Conservation (phyloP, 2,329 filamentous ascomycete genomes). For the Hymenotorrendiella dingleyae region DNA sequence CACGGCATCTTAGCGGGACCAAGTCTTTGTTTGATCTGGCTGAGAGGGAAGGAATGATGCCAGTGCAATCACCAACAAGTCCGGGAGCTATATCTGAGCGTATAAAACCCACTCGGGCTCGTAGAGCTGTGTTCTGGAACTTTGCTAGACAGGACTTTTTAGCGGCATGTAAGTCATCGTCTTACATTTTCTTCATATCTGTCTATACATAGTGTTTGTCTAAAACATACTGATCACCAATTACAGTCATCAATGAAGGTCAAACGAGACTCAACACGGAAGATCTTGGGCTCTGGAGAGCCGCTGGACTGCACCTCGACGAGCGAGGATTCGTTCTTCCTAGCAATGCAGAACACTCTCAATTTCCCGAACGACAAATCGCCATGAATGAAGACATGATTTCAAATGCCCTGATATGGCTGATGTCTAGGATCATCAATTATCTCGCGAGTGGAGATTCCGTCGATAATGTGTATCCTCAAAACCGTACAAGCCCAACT, state of each 20-base stretch:
- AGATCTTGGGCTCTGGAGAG: conserved; percentile 57
- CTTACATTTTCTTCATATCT: background rate
- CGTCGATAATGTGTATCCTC: conserved; percentile 32
- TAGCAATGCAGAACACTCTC: conserved; percentile 35
- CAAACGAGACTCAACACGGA: conserved; percentile 56
- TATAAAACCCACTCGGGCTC: conserved; percentile 44
- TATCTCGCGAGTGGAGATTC: conserved; percentile 54
- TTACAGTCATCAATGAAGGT: conserved; percentile 50
- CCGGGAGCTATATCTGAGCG: conserved; percentile 23
- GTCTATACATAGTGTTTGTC: background rate
- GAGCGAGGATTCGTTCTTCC: conserved; percentile 44
- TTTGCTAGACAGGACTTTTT: conserved; percentile 61
- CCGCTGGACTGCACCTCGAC: conserved; percentile 54
- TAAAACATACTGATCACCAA: background rate
- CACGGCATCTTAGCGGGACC: conserved; percentile 58
- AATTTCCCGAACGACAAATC: conserved; percentile 38
- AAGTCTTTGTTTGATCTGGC: conserved; percentile 55
- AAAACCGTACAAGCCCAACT: conserved; percentile 32
- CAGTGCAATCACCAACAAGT: conserved; percentile 37
- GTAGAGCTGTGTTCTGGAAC: conserved; percentile 60
- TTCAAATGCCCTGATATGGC: conserved; percentile 59
- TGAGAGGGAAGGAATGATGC: conserved; percentile 41
- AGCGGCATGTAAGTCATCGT: conserved; percentile 45
- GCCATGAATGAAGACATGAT: conserved; percentile 58
- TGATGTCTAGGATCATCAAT: conserved; percentile 61